Evolutionary conservation across 176 grass and related monocot genomes (phyloP), one percentile per base, ranked within the genome.

Genomic region (Rhynchospora breviuscula): DNA sequence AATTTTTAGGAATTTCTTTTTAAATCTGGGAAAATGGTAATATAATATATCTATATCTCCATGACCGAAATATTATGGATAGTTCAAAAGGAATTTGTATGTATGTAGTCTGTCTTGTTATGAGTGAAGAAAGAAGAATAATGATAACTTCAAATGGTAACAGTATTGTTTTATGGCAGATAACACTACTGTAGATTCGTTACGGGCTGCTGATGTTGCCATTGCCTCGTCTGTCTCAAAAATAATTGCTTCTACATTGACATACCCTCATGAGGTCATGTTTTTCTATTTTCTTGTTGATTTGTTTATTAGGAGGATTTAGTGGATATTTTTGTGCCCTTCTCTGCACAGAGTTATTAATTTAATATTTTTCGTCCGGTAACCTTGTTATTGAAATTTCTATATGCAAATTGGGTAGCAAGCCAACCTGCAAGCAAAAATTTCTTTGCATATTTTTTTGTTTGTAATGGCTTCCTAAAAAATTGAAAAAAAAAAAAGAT

Each of bases 181-280:
- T 90, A 94, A 98, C 73, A 98, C 92, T 81, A 93, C 92, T 8
- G 92, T 98, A 22, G 90, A 95, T 62, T 90, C 86, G 54, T 85
- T 98, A 84, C 89, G 84, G 87, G 87, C 91, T 91, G 84, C 85
- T 83, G 95, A 98, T 87, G 95, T 98, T 44, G 95, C 95, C 88
- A 88, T 98, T 88, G 95, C 95, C 72, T 98, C 95, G 0, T 98
- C 95, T 74, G 59, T 98, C 72, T 94, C 95, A 56, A 98, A 98
- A 87, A 84, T 98, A 85, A 85, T 90, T 49, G 95, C 95, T 8
- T 98, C 95, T 61, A 93, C 95, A 21, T 79, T 98, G 83, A 98
- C 95, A 51, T 98, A 98, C 81, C 95, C 95, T 80, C 95, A 98
- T 85, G 95, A 98, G 92, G 95, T 29, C 57, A 0, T 61, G 1